Evolutionary conservation across 116 monocot species (phyloP), one percentile per base, ranked within the genome.

Genomic region (Posidonia oceanica): DNA sequence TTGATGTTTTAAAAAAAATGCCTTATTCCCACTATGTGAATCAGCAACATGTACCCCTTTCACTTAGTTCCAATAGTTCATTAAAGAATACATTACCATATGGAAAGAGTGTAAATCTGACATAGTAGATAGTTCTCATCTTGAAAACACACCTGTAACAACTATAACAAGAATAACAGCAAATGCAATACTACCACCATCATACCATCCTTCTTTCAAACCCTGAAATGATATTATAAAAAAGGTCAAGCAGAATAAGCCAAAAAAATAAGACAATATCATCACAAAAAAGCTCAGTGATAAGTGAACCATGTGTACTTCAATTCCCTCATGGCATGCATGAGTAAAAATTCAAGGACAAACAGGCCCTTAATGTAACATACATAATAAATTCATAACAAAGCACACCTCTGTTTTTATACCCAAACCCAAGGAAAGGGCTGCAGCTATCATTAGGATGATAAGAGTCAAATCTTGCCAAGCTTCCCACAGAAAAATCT

Each of bases 191-290:
- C 99, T 99, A 17, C 93, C 90, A 67, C 99, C 99, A 79, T 99
- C 99, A 71, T 93, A 99, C 99, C 99, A 99, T 70, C 93, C 99
- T 80, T 99, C 86, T 79, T 88, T 84, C n/a, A 84, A 18, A 56
- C 99, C 90, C 99, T 99, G 52, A 71, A 68, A 59, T 36, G 66
- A 73, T 48, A 59, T 58, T 10, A 4, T 73, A 11, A 61, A 64
- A 67, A 72, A 67, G 4, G 39, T 14, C 63, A 58, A 57, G 18
- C 38, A 70, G 29, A 70, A 14, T 64, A 39, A 64, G 4, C n/a
- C 4, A n/a, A 42, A 42, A 38, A 65, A 18, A n/a, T 38, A 16
- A 39, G 38, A 42, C 18, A 65, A 39, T 38, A 18, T 10, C 40
- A 21, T 10, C 39, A 36, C 38, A 65, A 40, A 48, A 8, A 48